These are phyloP conservation scores for Aspergillus aculeatinus DNA, from an alignment of 2,329 filamentous ascomycete genomes.

Conservation along the genomic window DNA sequence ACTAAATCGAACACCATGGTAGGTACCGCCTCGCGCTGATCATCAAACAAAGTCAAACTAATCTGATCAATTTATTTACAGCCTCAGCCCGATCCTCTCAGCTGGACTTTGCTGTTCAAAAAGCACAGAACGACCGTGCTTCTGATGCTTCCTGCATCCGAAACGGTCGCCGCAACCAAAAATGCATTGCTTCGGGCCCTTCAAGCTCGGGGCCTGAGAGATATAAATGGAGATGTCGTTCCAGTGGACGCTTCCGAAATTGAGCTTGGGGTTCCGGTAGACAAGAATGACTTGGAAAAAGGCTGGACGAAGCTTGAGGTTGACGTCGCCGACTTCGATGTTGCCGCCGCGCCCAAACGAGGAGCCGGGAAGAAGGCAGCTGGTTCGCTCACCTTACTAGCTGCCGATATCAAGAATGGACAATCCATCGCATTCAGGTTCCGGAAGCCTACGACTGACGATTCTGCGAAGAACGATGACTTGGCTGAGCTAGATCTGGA, in stretches of 20 bases:
- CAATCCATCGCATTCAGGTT: constrained; percentile 39
- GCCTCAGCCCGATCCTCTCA: constrained; percentile 43
- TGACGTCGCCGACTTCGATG: constrained; percentile 27
- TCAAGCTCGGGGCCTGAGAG: constrained; percentile 41
- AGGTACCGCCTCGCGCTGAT: neutral
- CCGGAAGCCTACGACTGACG: constrained; percentile 20
- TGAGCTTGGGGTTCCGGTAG: constrained; percentile 49
- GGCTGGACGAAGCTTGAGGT: constrained; percentile 50
- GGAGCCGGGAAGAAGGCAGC: constrained; percentile 29
- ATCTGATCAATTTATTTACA: constrained; percentile 6
- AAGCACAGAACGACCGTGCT: constrained; percentile 70
- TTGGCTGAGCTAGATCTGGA: constrained; percentile 29
- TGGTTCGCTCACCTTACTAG: constrained; percentile 25
- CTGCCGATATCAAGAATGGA: constrained; percentile 30
- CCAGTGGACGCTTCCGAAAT: constrained; percentile 45
- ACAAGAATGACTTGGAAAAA: constrained; percentile 49
- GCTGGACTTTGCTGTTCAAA: constrained; percentile 69
- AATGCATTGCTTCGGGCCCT: constrained; percentile 60
- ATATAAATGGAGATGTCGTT: constrained; percentile 39
- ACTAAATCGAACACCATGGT: constrained; percentile 19
- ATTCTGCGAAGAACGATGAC: constrained; percentile 18
- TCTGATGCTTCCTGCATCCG: constrained; percentile 61
- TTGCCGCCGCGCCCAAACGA: constrained; percentile 26
- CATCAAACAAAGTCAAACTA: neutral
- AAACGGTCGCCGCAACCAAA: constrained; percentile 58